Percentiles rank a stretch among this genome's conserved stretches.
Conservation (phyloP, 2,329 filamentous ascomycete genomes). For the Diplocarpon rosae region DNA sequence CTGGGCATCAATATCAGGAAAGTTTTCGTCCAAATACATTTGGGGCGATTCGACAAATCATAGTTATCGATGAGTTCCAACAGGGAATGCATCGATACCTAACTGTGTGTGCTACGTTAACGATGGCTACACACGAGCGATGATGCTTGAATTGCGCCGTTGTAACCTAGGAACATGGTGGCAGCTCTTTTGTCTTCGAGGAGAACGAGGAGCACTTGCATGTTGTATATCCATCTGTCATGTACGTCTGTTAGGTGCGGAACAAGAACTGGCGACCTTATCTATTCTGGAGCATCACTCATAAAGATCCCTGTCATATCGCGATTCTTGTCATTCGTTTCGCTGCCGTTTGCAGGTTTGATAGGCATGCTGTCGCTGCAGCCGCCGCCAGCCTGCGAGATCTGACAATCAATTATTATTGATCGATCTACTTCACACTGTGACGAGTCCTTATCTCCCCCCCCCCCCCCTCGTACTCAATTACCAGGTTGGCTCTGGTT, state of each 20-base stretch:
- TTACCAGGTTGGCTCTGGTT: no score
- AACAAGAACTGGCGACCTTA: constrained; percentile 5
- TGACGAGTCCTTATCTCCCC: neutral
- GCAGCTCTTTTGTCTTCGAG: neutral
- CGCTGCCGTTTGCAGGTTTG: neutral
- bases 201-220: neutral
- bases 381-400: neutral
- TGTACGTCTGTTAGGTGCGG: constrained; percentile 2
- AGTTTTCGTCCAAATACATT: neutral
- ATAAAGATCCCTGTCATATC: neutral
- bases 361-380: neutral
- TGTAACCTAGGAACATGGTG: constrained; percentile 2
- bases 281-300: constrained; percentile 1
- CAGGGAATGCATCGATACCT: neutral
- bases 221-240: constrained; percentile 5
- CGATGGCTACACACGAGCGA: neutral
- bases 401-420: neutral
- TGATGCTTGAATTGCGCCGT: neutral
- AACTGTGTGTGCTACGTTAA: neutral
- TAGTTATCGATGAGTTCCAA: neutral
- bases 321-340: neutral
- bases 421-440: neutral
- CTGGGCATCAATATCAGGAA: neutral
- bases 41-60: neutral
- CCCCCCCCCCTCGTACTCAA: no score